Evolutionary conservation across 352 stramenopile species (phyloP).

Genomic region (Globisporangium spinosum): DNA sequence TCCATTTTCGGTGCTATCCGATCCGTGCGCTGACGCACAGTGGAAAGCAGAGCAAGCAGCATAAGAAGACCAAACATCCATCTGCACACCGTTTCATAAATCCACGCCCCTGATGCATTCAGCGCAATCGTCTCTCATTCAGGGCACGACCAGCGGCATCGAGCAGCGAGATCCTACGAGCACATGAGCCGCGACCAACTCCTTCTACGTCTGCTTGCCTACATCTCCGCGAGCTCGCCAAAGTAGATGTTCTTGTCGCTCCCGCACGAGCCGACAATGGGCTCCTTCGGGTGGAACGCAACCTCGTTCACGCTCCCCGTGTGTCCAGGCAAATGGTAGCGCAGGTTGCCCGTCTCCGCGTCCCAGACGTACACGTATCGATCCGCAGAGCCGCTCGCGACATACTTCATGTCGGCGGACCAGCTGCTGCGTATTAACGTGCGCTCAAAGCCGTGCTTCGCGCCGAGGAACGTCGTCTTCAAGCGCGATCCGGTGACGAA

Average conservation of each 20-base stretch:
- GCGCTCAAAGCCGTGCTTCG: conserved; percentile 92
- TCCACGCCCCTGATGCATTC: neutral
- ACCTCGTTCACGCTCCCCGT: conserved; percentile 93
- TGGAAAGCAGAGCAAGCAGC: neutral
- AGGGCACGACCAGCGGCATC: neutral
- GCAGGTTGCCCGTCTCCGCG: conserved; percentile 82
- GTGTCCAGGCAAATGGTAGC: conserved; percentile 93
- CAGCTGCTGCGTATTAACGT: conserved; percentile 91
- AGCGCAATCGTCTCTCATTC: neutral
- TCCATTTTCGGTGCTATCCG: neutral
- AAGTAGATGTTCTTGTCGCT: conserved; percentile 88
- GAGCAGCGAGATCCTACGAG: neutral
- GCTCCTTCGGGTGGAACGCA: conserved; percentile 85
- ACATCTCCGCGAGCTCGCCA: conserved; percentile 64
- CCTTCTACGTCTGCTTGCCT: conserved; percentile 2
- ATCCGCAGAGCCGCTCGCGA: conserved; percentile 88
- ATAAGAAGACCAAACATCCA: neutral
- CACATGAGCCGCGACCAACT: neutral
- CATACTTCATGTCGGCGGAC: conserved; percentile 85
- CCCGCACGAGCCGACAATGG: conserved; percentile 82
- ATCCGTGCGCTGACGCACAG: neutral
- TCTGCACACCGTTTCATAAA: neutral
- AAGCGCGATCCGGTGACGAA: conserved; percentile 69
- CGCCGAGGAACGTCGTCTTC: conserved; percentile 68
- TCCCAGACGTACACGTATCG: conserved; percentile 95